phyloP scores from a whole-genome alignment of 345 rosid genomes.

The Hibiscus trionum region DNA sequence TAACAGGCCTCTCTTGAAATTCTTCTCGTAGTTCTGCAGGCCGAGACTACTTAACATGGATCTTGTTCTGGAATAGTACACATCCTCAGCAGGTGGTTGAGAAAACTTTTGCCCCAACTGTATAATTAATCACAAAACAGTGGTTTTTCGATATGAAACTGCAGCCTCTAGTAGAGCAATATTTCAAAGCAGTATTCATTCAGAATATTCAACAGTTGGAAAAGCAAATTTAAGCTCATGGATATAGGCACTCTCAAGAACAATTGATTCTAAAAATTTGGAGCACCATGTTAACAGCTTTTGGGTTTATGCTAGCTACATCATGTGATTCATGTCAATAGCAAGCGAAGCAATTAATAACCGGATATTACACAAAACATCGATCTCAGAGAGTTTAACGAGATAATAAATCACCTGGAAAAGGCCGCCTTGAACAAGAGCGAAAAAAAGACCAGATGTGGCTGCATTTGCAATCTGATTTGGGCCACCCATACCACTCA shows the following conservation, averaged over 20 bases:
- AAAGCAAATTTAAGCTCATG: neutral
- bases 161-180: neutral
- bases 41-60: slow-evolving; percentile 66
- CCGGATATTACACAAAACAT: neutral
- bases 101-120: slow-evolving; percentile 72
- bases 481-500: slow-evolving; percentile 73
- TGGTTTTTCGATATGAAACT: neutral
- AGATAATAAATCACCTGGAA: slow-evolving; percentile 51
- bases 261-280: neutral
- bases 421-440: slow-evolving; percentile 74
- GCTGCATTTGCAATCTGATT: slow-evolving; percentile 66
- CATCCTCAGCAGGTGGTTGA: slow-evolving; percentile 55
- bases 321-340: neutral
- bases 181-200: neutral
- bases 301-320: neutral
- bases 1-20: slow-evolving; percentile 79
- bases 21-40: slow-evolving; percentile 81
- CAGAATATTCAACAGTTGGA: neutral
- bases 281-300: neutral
- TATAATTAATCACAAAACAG: slow-evolving; percentile 18
- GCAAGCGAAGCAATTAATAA: neutral
- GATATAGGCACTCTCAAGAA: neutral
- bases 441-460: slow-evolving; percentile 67
- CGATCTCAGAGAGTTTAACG: neutral
- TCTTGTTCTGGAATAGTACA: slow-evolving; percentile 43